Percentiles rank a stretch among this genome's conserved stretches.
phyloP scores from a whole-genome alignment of 768 basidiomycete species.

The Lactarius trivialis region DNA sequence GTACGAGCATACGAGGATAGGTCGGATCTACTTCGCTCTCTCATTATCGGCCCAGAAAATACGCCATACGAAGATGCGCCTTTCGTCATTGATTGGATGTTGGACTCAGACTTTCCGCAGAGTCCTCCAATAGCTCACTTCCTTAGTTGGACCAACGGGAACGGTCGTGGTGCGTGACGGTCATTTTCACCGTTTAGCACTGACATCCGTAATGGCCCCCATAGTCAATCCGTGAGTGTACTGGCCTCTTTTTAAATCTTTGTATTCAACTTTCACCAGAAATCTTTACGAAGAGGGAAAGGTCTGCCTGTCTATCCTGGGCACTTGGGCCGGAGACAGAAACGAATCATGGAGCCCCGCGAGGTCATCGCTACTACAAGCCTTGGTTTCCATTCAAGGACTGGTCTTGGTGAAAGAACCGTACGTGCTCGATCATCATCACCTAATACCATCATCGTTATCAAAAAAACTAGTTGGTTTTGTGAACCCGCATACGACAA shows the following conservation, averaged over 20 bases:
- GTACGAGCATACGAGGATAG: constrained; percentile 90
- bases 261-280: constrained; percentile 31
- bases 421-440: constrained; percentile 40
- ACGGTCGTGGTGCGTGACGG: constrained; percentile 62
- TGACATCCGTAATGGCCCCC: not conserved
- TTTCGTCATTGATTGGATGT: constrained; percentile 91
- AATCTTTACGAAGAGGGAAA: constrained; percentile 96
- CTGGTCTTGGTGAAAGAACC: constrained; percentile 90
- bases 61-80: constrained; percentile 95
- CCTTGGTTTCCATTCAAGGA: constrained; percentile 90
- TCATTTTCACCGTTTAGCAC: not conserved
- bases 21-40: constrained; percentile 73
- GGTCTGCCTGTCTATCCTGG: constrained; percentile 85
- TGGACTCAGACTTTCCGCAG: constrained; percentile 78
- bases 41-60: constrained; percentile 90
- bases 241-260: not conserved
- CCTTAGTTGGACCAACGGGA: constrained; percentile 90
- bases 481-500: constrained; percentile 95
- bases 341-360: constrained; percentile 83
- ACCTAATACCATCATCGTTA: not conserved
- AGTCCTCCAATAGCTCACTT: constrained; percentile 85
- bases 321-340: constrained; percentile 87
- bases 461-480: constrained; percentile 52
- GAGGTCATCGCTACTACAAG: constrained; percentile 83
- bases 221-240: constrained; percentile 69